A percentile compares a stretch with the other conserved stretches of the same genome.
These are phyloP conservation scores for Persicaria maculosa DNA, from an alignment of 148 eudicot genomes.

Conservation along the genomic window DNA sequence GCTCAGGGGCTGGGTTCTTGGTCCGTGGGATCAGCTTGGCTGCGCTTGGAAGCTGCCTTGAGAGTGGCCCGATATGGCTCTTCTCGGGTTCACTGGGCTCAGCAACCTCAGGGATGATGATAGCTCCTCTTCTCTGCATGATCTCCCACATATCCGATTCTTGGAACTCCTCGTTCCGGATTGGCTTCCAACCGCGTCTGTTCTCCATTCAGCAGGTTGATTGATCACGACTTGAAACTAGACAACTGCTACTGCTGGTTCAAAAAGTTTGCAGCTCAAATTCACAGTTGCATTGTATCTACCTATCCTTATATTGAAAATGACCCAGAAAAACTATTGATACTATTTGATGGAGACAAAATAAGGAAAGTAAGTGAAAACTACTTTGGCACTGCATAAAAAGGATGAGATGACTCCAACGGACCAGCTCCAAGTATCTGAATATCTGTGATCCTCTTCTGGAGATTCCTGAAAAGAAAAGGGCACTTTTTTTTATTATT, in stretches of 20 bases:
- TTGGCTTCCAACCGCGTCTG: slow-evolving; percentile 27
- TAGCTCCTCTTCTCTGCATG: slow-evolving; percentile 8
- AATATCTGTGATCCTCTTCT: no score
- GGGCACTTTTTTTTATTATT: no score
- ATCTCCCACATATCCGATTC: slow-evolving; percentile 53
- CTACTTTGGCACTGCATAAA: background rate
- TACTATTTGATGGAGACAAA: background rate
- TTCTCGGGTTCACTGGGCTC: background rate
- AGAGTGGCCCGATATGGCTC: slow-evolving; percentile 2
- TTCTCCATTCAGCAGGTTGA: slow-evolving; percentile 24
- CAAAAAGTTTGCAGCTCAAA: no score
- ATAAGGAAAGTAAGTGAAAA: background rate
- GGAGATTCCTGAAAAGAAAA: no score
- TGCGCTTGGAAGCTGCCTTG: slow-evolving; percentile 44
- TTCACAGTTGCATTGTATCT: no score
- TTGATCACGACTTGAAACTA: background rate
- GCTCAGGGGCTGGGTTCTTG: slow-evolving; percentile 17
- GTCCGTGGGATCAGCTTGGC: slow-evolving; percentile 50
- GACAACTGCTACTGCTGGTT: no score
- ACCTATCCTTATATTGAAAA: no score
- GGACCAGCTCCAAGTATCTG: no score
- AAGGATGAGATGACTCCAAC: background rate
- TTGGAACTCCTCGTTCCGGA: slow-evolving; percentile 47
- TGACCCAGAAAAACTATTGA: no score
- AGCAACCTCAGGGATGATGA: slow-evolving; percentile 17